Evolutionary conservation across 2,329 filamentous ascomycete genomes (phyloP), one percentile per base, ranked within the genome.

Genomic region (Ophiostoma tasmaniense): DNA sequence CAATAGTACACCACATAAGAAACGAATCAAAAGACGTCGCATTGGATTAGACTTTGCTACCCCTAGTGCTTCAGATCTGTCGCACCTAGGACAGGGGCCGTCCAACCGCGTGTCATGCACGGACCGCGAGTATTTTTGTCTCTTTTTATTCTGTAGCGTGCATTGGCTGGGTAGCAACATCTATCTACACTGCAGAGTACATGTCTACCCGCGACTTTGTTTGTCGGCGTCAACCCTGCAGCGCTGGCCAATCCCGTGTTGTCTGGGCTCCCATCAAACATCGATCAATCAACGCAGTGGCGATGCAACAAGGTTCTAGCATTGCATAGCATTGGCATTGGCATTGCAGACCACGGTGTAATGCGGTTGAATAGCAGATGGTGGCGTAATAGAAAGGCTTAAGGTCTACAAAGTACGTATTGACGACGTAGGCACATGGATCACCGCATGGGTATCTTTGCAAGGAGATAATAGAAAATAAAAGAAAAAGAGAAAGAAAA

Each of bases 61-160:
- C 55, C 55, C 55, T 61, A 14, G 45, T 82, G 81, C 81, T 75
- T 83, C 81, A 82, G 76, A 78, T 78, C 74, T 81, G 81, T 83
- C 79, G 76, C 80, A 82, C 77, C 79, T 77, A 79, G 76, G 80
- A 73, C 28, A 14, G 37, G 30, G 17, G 14, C n/a, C 35, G 11
- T 65, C 50, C 22, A 61, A 28, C 64, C 66, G 45, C 55, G 71
- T 68, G 71, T 72, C 73, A 71, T 73, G 73, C 62, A 45, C 64
- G 22, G 64, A 25, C 64, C 64, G 5, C 33, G 33, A 33, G 33
- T 33, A 2, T 2, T 33, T 33, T 33, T 33, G 33, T 33, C 33
- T 2, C 8, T 33, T 33, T 33, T 33, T 33, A 8, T 33, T 8
- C 3, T 33, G 3, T 33, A 3, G 6, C 30, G 3, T 33, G 30